Percentiles rank a stretch among this genome's conserved stretches.
phyloP scores from a whole-genome alignment of 2,329 filamentous ascomycete species.

The Lomentospora prolificans region DNA sequence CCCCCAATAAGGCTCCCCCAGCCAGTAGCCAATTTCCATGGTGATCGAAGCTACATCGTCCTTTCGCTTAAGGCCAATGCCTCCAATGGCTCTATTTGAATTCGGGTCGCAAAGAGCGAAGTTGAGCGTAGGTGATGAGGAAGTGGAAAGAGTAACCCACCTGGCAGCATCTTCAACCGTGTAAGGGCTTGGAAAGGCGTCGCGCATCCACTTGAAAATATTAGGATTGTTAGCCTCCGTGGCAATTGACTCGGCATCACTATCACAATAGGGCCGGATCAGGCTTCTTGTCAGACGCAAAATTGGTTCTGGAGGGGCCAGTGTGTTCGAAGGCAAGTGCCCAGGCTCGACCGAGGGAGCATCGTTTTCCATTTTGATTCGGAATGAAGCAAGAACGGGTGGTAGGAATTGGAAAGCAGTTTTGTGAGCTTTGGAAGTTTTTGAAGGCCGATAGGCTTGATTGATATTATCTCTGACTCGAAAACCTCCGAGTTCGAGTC shows the following conservation, averaged over 20 bases:
- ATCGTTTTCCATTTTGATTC: too few species aligned
- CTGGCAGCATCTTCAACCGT: slow-evolving; percentile 18
- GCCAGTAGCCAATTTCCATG: slow-evolving; percentile 41
- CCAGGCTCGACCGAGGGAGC: too few species aligned
- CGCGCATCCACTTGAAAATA: slow-evolving; percentile 29
- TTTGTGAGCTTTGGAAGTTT: too few species aligned
- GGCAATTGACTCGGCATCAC: slow-evolving; percentile 27
- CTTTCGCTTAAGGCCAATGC: slow-evolving; percentile 27
- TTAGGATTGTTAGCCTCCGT: slow-evolving; percentile 26
- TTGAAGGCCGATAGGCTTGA: too few species aligned
- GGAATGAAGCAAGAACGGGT: too few species aligned
- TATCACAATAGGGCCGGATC: not conserved
- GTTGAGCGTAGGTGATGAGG: slow-evolving; percentile 16
- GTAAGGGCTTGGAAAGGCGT: slow-evolving; percentile 20
- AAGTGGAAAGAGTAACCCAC: slow-evolving; percentile 16
- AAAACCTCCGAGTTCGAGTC: too few species aligned
- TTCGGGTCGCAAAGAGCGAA: slow-evolving; percentile 24
- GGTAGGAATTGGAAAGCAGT: too few species aligned
- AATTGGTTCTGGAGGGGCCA: not conserved
- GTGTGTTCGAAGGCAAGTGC: too few species aligned
- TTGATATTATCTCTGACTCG: too few species aligned
- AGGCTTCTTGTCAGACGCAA: not conserved
- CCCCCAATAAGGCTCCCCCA: slow-evolving; percentile 32
- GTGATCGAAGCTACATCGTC: slow-evolving; percentile 30
- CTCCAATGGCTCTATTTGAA: slow-evolving; percentile 26